These are phyloP conservation scores for Benincasa hispida DNA, from an alignment of 306 rosid genomes.

Conservation along the genomic window DNA sequence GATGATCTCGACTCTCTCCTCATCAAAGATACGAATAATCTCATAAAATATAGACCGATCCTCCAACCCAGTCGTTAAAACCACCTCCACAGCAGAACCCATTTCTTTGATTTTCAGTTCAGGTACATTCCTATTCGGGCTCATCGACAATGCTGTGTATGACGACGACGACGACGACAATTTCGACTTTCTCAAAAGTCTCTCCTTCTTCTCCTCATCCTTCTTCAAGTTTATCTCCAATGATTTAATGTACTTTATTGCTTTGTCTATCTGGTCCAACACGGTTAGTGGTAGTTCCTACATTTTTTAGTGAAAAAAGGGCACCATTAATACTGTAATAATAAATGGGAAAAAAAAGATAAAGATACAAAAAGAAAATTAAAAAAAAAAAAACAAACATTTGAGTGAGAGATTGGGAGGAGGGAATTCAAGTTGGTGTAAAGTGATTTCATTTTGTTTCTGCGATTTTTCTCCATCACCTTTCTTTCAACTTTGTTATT, in stretches of 20 bases:
- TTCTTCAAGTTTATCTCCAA: conserved; percentile 41
- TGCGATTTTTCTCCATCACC: conserved; percentile 62
- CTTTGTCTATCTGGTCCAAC: conserved; percentile 59
- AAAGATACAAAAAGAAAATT: too few species aligned
- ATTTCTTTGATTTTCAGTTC: conserved; percentile 41
- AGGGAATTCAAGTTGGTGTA: conserved; percentile 58
- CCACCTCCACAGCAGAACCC: conserved; percentile 41
- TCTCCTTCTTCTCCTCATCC: conserved; percentile 33
- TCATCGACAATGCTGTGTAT: neutral
- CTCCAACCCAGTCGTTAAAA: conserved; percentile 31
- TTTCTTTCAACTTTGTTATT: conserved; percentile 51
- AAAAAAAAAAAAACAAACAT: too few species aligned
- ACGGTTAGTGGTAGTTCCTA: conserved; percentile 32
- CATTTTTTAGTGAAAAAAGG: neutral
- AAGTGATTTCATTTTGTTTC: conserved; percentile 75
- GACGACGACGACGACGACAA: conserved; percentile 9
- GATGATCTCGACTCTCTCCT: conserved; percentile 41
- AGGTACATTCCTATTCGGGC: conserved; percentile 18
- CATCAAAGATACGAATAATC: conserved; percentile 39
- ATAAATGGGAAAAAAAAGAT: neutral
- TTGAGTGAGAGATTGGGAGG: conserved; percentile 37
- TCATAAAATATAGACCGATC: conserved; percentile 40
- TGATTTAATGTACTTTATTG: conserved; percentile 48
- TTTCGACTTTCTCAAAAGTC: conserved; percentile 19
- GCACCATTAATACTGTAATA: neutral